Percentiles rank a stretch among this genome's conserved stretches.
Evolutionary conservation across 176 grass and related monocot species (phyloP).

Genomic region (Oryza officinalis): DNA sequence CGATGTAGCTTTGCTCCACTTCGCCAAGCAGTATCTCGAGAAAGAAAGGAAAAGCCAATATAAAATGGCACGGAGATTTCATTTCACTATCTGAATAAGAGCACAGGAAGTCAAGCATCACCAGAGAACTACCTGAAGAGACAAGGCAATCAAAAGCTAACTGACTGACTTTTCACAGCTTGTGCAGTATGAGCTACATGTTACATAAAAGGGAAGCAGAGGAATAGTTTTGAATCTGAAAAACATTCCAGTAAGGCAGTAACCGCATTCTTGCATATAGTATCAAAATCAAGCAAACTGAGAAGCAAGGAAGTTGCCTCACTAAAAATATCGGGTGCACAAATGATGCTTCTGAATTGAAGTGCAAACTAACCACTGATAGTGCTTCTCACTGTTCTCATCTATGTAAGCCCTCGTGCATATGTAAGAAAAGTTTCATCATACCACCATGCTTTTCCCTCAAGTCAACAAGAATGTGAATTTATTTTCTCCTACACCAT

Average conservation of each 20-base stretch:
- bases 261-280: neutral
- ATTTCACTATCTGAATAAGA: constrained; percentile 23
- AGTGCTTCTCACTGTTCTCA: constrained; percentile 20
- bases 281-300: constrained; percentile 2
- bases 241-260: neutral
- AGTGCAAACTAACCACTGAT: neutral
- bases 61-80: constrained; percentile 1
- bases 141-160: constrained; percentile 20
- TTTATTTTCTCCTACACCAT: constrained; percentile 1
- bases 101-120: neutral
- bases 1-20: constrained; percentile 21
- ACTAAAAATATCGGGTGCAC: neutral
- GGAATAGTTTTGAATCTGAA: constrained; percentile 7
- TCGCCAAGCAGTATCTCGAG: neutral
- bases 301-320: neutral
- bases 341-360: constrained; percentile 19
- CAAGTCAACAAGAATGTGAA: constrained; percentile 15
- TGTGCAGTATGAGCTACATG: constrained; percentile 3
- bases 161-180: neutral
- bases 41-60: constrained; percentile 6
- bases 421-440: constrained; percentile 22
- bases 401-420: neutral
- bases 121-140: neutral
- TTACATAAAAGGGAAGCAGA: neutral
- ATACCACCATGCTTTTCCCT: constrained; percentile 19